A percentile compares a stretch with the other conserved stretches of the same genome.
phyloP scores from a whole-genome alignment of 495 filamentous ascomycete species.

The Pyronema domesticum region DNA sequence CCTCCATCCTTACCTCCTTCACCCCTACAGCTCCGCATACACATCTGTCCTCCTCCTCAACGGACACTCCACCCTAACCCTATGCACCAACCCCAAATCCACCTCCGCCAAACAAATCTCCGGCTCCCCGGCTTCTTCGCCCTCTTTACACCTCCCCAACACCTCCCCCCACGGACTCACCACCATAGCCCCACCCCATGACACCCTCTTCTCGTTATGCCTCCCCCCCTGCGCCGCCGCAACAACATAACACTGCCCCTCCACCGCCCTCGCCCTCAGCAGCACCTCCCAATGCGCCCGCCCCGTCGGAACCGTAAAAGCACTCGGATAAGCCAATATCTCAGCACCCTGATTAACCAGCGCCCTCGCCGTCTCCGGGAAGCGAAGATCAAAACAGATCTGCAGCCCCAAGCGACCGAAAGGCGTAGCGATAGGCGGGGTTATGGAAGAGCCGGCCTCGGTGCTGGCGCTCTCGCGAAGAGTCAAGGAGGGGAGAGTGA shows the following conservation, averaged over 20 bases:
- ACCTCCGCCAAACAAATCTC: conserved; percentile 28
- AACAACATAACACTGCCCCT: conserved; percentile 73
- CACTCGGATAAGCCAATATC: conserved; percentile 71
- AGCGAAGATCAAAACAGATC: conserved; percentile 86
- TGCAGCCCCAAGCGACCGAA: conserved; percentile 58
- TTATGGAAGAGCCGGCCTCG: conserved; percentile 27
- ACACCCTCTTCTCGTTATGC: conserved; percentile 62
- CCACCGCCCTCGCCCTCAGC: conserved; percentile 66
- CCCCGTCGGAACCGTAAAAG: conserved; percentile 80
- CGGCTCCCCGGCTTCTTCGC: conserved; percentile 33
- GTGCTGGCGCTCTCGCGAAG: conserved; percentile 16
- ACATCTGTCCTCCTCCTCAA: conserved; percentile 24
- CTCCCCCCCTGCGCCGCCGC: conserved; percentile 69
- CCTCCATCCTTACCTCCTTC: too few relatives aligned
- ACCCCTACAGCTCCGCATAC: too few relatives aligned
- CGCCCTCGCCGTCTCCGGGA: conserved; percentile 56
- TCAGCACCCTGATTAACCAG: conserved; percentile 51
- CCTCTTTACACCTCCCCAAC: conserved; percentile 31
- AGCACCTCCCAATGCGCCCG: conserved; percentile 69
- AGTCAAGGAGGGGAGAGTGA: conserved; percentile 26
- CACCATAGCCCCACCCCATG: conserved; percentile 81
- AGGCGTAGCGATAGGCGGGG: conserved; percentile 49
- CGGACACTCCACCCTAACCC: conserved; percentile 27
- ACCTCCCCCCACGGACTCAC: conserved; percentile 70
- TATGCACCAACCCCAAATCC: conserved; percentile 30